Percentiles rank a stretch among this genome's conserved stretches.
Evolutionary conservation across 352 stramenopile genomes (phyloP).

Genomic region (Phytophthora vignae): DNA sequence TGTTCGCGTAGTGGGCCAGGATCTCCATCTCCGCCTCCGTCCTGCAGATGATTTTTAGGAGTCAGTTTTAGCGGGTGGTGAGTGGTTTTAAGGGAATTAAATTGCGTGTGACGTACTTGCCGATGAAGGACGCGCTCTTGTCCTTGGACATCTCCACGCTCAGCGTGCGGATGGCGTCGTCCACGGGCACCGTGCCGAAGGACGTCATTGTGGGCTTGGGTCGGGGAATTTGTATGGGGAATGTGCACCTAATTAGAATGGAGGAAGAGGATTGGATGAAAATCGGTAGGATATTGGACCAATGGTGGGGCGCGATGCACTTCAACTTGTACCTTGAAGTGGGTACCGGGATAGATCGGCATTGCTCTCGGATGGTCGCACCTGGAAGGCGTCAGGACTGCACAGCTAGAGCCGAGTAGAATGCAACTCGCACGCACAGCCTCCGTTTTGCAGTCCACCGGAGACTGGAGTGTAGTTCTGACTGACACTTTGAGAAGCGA

Average conservation of each 20-base stretch:
- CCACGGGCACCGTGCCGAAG: constrained; percentile 36
- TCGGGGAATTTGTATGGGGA: not conserved
- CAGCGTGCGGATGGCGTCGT: constrained; percentile 77
- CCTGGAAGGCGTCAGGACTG: too few relatives aligned
- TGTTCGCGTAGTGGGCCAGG: constrained; percentile 56
- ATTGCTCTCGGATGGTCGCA: too few relatives aligned
- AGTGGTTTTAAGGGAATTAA: not conserved
- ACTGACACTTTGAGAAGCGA: too few relatives aligned
- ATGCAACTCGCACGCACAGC: too few relatives aligned
- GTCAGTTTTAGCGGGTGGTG: not conserved
- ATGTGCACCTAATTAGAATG: constrained; percentile 16
- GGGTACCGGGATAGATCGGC: too few relatives aligned
- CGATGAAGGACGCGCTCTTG: constrained; percentile 55
- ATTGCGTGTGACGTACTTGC: constrained; percentile 51
- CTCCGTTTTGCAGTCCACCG: too few relatives aligned
- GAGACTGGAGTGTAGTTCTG: too few relatives aligned
- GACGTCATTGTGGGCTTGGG: constrained; percentile 18
- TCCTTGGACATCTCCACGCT: constrained; percentile 64
- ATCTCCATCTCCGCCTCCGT: constrained; percentile 72
- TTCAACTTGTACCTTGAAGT: constrained; percentile 5
- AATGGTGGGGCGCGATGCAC: not conserved
- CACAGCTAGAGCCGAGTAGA: too few relatives aligned
- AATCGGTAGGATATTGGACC: not conserved
- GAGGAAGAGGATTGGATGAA: constrained; percentile 18
- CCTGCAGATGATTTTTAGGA: constrained; percentile 31